A percentile compares a stretch with the other conserved stretches of the same genome.
Evolutionary conservation across 129 eudicot genomes (phyloP).

Genomic region (Scalesia atractyloides): DNA sequence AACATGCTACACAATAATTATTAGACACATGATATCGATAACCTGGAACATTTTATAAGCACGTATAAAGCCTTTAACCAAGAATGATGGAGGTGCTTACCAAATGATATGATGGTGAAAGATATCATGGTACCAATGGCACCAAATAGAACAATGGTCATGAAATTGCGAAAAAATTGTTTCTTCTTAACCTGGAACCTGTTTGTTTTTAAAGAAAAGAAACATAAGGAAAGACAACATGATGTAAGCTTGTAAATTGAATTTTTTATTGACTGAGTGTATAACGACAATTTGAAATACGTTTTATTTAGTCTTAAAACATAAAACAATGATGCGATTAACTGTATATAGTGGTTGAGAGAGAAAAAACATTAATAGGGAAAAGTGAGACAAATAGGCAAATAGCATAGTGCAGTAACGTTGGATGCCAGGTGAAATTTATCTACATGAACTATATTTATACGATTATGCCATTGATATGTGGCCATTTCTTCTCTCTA

Average conservation of each 20-base stretch:
- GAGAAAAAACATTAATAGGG: neutral
- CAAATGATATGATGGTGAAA: conserved; percentile 72
- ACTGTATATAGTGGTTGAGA: neutral
- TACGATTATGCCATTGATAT: neutral
- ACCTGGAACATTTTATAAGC: conserved; percentile 1
- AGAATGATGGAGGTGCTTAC: conserved; percentile 43
- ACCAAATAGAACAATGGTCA: conserved; percentile 84
- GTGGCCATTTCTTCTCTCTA: neutral
- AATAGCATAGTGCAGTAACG: neutral
- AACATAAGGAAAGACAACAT: conserved; percentile 6
- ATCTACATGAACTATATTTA: neutral
- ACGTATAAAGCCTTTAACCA: neutral
- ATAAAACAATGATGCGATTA: neutral
- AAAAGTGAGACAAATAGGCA: neutral
- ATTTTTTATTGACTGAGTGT: neutral
- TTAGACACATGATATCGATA: conserved; percentile 2
- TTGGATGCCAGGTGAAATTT: neutral
- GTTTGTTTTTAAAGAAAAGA: conserved; percentile 28
- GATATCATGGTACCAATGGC: conserved; percentile 92
- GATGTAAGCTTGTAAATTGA: conserved; percentile 4
- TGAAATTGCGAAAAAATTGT: conserved; percentile 84
- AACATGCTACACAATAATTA: neutral
- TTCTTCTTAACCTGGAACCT: conserved; percentile 98
- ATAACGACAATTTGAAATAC: neutral
- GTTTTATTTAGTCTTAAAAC: neutral